Evolutionary conservation across 2,329 filamentous ascomycete species (phyloP), one percentile per base, ranked within the genome.

Genomic region (Cladosporium sp.): DNA sequence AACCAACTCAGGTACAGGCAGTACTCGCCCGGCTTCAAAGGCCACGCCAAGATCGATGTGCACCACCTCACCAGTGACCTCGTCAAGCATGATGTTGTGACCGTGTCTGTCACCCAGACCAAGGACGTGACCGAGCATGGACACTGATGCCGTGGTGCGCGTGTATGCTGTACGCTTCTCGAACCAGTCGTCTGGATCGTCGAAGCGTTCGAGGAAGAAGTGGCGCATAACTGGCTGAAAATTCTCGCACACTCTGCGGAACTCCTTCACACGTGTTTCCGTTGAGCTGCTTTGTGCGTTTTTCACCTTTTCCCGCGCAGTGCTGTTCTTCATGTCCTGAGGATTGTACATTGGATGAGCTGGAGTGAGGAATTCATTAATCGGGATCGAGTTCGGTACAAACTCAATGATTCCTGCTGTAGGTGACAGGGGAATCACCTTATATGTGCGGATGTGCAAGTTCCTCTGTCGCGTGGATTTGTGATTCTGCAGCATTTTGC

Each of bases 41-140:
- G 94, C 94, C 3, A 99, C 92, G 55, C 96, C 95, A 0, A 99
- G 84, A 76, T 99, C 95, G 71, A 99, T 99, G 77, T 99, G 95
- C 1, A 99, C 92, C 0, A 93, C 93, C 78, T 99, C 95, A 12
- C 95, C 95, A 1, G 89, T 96, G 73, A 90, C 89, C 67, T 90
- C 87, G 76, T 99, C 95, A 0, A 99, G 85, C 16, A 99, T 84
- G 70, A 99, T 99, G 75, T 99, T 99, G 80, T 99, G 94, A 1
- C 93, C 93, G 78, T 99, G 95, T 2, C 95, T 86, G 78, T 99
- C 95, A 11, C 95, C 95, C 0, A 99, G 85, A 1, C 96, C 95
- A 0, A 99, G 86, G 0, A 98, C 89, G 76, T 76, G 91, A 1
- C 95, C 95, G 0, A 99, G 87, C 73, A 99, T 97, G 0, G 93